Percentiles rank a stretch among this genome's conserved stretches.
Conservation (phyloP, 495 filamentous ascomycete species). For the Lindgomyces ingoldianus region DNA sequence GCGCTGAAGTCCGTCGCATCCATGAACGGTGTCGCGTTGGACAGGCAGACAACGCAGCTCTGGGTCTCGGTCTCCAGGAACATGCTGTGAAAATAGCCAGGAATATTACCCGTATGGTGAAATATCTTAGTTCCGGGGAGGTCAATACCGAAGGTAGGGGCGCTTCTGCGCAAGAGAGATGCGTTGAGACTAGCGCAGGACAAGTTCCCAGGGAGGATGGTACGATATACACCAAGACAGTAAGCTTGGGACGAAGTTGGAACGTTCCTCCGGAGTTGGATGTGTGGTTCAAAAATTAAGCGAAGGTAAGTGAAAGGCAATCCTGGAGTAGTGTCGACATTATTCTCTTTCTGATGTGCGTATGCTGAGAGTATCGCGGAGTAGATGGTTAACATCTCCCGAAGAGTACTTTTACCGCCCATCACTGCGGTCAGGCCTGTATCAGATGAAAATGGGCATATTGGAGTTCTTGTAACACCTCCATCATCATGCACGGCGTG, state of each 20-base stretch:
- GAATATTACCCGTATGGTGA: slow-evolving; percentile 6
- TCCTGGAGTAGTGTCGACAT: slow-evolving; percentile 6
- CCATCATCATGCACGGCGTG: background rate
- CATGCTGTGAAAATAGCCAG: background rate
- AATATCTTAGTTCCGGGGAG: slow-evolving; percentile 8
- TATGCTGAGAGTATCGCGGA: slow-evolving; percentile 9
- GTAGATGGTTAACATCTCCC: slow-evolving; percentile 1
- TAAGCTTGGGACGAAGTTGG: slow-evolving; percentile 2
- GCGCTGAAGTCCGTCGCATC: slow-evolving; percentile 13
- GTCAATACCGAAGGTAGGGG: slow-evolving; percentile 1
- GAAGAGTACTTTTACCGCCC: slow-evolving; percentile 14
- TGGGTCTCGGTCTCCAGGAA: slow-evolving; percentile 1
- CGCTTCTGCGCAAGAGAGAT: background rate
- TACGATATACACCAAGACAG: slow-evolving; percentile 15
- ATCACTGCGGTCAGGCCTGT: background rate
- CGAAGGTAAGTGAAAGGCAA: slow-evolving; percentile 14
- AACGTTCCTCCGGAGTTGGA: background rate
- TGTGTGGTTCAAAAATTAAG: slow-evolving; percentile 14
- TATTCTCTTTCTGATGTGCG: slow-evolving; percentile 10
- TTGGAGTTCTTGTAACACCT: background rate
- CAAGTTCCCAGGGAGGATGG: slow-evolving; percentile 3
- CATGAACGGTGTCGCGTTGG: slow-evolving; percentile 7
- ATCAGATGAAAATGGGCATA: background rate
- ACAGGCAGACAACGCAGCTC: background rate
- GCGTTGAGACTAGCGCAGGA: slow-evolving; percentile 7